Base-by-base conservation (phyloP, 345 rosid genomes). In the Citrus cavaleriei region DNA sequence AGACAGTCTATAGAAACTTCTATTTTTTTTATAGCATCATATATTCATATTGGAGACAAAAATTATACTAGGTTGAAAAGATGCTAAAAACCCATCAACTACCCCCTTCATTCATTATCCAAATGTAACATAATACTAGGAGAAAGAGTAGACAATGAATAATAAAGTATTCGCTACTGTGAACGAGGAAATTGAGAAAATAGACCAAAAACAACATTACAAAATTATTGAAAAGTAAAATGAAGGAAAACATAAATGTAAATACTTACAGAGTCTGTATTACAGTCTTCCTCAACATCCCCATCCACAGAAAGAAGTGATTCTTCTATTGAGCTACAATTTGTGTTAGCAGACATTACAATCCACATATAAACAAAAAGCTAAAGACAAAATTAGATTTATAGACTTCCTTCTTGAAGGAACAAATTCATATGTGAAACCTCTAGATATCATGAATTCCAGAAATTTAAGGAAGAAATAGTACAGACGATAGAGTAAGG, bases 281-380 rank as follows among this genome's bases (percentile, higher is more conserved):
- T 74, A 76, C 69, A 79, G 64, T 73, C 83, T 83, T 84, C 91
- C 77, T 87, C 92, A 21, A 84, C 80, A 66, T 89, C 90, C 38
- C 57, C 77, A 61, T 82, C 79, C 8, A 21, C 70, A 57, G 78
- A 70, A 73, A 89, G 89, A 81, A 93, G 90, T 49, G 90, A 80
- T 73, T 93, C 95, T 85, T 88, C 95, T 82, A 86, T 49, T 73
- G 92, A 85, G 72, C 97, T 93, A 83, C 84, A 85, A 71, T 66
- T 79, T 34, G 51, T 12, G 81, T 80, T 46, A 42, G 66, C 30
- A 78, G n/a, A 65, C 40, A 72, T 21, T 69, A 64, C 14, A 54
- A 71, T 73, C 61, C 57, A 66, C 46, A 68, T 42, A 76, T 65
- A 42, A 63, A 66, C 51, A 68, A 66, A 51, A 40, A 19, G 57